phyloP scores from a whole-genome alignment of 2,329 filamentous ascomycete genomes.

The Dactylonectria macrodidyma region DNA sequence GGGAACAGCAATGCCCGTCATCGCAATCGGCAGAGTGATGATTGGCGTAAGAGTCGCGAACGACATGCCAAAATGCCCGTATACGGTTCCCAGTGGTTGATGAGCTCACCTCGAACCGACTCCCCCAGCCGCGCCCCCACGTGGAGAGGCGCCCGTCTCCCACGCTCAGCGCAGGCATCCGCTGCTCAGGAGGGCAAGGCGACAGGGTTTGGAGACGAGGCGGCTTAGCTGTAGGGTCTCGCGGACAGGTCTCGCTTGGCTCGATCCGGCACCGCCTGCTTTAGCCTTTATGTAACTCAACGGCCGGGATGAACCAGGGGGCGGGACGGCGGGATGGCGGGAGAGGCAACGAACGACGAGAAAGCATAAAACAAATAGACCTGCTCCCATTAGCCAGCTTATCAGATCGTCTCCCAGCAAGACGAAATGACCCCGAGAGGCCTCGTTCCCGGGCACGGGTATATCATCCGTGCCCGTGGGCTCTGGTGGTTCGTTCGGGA shows the following conservation, averaged over 20 bases:
- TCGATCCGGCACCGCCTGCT: conserved; percentile 19
- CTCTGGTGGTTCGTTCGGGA: neutral
- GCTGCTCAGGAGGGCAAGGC: conserved; percentile 16
- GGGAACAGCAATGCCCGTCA: neutral
- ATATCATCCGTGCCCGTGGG: neutral
- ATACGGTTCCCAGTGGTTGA: too few relatives aligned
- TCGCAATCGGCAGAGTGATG: neutral
- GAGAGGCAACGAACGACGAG: neutral
- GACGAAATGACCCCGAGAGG: neutral
- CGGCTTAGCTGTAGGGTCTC: conserved; percentile 6
- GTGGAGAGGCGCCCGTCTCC: neutral
- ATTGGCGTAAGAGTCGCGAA: neutral
- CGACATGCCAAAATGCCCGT: too few relatives aligned
- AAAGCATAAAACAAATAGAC: neutral
- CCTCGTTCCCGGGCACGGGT: neutral
- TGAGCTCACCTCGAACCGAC: too few relatives aligned
- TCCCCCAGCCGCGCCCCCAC: neutral
- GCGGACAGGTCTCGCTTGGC: conserved; percentile 4
- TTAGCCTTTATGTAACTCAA: conserved; percentile 7
- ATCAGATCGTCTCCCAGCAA: neutral
- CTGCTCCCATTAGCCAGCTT: conserved; percentile 1
- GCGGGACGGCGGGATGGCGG: neutral
- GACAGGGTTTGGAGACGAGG: neutral
- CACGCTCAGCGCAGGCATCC: neutral
- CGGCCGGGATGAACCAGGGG: too few relatives aligned